phyloP scores from a whole-genome alignment of 768 basidiomycete genomes.

The Mycena haematopus region DNA sequence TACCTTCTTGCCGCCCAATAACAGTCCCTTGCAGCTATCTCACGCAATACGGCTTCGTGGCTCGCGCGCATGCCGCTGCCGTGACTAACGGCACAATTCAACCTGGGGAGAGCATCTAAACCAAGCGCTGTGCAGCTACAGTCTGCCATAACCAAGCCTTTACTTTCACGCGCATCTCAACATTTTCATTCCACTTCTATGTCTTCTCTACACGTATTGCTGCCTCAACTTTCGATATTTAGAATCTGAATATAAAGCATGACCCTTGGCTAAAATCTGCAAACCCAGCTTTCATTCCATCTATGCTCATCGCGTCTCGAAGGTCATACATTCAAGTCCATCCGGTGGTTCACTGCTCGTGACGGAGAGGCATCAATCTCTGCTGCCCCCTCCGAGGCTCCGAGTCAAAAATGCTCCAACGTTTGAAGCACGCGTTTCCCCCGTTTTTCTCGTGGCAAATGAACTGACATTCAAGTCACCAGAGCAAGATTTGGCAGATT shows the following conservation, averaged over 20 bases:
- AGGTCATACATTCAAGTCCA: too few species aligned
- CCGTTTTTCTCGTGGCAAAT: not conserved
- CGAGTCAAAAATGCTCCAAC: too few species aligned
- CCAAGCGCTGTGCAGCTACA: not conserved
- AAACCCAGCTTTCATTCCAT: too few species aligned
- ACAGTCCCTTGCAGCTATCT: conserved; percentile 34
- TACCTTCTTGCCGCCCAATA: not conserved
- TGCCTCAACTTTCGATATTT: too few species aligned
- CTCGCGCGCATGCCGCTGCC: conserved; percentile 41
- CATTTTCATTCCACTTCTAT: not conserved
- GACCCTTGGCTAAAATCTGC: too few species aligned
- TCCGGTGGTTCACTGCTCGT: too few species aligned
- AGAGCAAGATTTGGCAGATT: not conserved
- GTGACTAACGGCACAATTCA: conserved; percentile 34
- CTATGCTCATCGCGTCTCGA: too few species aligned
- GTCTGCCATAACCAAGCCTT: not conserved
- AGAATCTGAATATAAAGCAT: too few species aligned
- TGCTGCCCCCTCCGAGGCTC: too few species aligned
- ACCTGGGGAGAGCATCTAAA: conserved; percentile 29
- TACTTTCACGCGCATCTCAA: not conserved
- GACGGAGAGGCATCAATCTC: too few species aligned
- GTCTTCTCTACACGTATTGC: too few species aligned
- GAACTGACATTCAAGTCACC: not conserved
- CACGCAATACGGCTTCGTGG: conserved; percentile 39
- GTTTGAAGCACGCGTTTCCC: not conserved